phyloP scores from a whole-genome alignment of 169 alveolate species.

The Cryptosporidium parvum region DNA sequence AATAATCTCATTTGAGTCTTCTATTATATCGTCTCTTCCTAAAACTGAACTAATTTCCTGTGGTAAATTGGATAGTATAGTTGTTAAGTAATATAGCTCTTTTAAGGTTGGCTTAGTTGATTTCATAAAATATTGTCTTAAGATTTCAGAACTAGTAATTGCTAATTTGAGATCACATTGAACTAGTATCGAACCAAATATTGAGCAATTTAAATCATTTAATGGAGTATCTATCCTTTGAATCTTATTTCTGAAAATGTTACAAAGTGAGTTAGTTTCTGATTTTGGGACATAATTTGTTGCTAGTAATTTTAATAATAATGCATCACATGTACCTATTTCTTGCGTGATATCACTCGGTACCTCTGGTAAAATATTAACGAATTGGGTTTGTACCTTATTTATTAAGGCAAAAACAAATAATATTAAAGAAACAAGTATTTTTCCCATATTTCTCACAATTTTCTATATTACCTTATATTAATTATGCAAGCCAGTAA shows the following conservation, averaged over 20 bases:
- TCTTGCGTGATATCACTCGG: conserved; percentile 12
- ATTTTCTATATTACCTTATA: not conserved
- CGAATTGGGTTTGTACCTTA: not conserved
- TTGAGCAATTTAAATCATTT: conserved; percentile 52
- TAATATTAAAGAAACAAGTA: not conserved
- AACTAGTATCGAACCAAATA: conserved; percentile 30
- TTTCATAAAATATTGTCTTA: conserved; percentile 30
- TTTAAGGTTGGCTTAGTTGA: conserved; percentile 25
- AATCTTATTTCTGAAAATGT: conserved; percentile 37
- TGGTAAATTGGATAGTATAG: conserved; percentile 43
- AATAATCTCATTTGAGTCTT: conserved; percentile 47
- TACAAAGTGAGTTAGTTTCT: conserved; percentile 29
- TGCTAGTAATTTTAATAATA: conserved; percentile 24
- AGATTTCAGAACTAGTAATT: conserved; percentile 17
- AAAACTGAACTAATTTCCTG: conserved; percentile 18
- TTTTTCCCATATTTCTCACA: not conserved
- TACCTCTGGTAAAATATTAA: conserved; percentile 22
- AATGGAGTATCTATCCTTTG: conserved; percentile 23
- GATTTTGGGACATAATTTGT: not conserved
- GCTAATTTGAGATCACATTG: conserved; percentile 51
- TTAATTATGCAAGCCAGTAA: not conserved
- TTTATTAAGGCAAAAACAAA: not conserved
- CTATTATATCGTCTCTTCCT: conserved; percentile 58
- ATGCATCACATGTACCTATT: conserved; percentile 53
- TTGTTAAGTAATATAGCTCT: conserved; percentile 26